A percentile compares a stretch with the other conserved stretches of the same genome.
phyloP scores from a whole-genome alignment of 352 stramenopile genomes.

The Aphanomyces invadans region DNA sequence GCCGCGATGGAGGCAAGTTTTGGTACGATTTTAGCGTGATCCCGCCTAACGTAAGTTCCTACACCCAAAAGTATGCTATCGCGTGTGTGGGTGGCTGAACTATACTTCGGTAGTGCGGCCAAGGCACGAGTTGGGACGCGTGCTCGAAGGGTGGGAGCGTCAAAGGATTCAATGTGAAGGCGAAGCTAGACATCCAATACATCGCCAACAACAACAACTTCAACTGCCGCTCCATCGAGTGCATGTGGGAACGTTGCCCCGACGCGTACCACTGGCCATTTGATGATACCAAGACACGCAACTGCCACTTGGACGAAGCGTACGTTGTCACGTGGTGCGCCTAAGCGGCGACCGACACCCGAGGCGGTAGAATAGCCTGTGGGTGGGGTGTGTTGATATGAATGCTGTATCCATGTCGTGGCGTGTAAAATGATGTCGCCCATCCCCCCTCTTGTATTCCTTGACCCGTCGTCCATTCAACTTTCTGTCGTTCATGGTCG shows the following conservation, averaged over 20 bases:
- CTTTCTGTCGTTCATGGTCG: too few relatives aligned
- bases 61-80: too few relatives aligned
- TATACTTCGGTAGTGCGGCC: slow-evolving; percentile 7
- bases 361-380: too few relatives aligned
- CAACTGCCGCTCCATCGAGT: slow-evolving; percentile 20
- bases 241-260: slow-evolving; percentile 13
- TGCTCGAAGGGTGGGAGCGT: slow-evolving; percentile 24
- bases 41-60: slow-evolving; percentile 23
- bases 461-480: too few relatives aligned
- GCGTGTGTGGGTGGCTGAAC: not conserved
- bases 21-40: slow-evolving; percentile 37
- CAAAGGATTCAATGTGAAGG: slow-evolving; percentile 20
- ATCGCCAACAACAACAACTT: not conserved
- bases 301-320: slow-evolving; percentile 16
- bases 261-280: slow-evolving; percentile 20
- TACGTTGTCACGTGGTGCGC: slow-evolving; percentile 22
- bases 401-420: too few relatives aligned
- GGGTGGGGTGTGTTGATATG: too few relatives aligned
- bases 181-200: not conserved
- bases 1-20: slow-evolving; percentile 20
- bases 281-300: slow-evolving; percentile 16
- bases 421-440: too few relatives aligned
- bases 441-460: too few relatives aligned
- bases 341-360: too few relatives aligned
- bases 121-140: not conserved